These are phyloP conservation scores for Apiospora aurea DNA, from an alignment of 2,329 filamentous ascomycete species.

Conservation along the genomic window DNA sequence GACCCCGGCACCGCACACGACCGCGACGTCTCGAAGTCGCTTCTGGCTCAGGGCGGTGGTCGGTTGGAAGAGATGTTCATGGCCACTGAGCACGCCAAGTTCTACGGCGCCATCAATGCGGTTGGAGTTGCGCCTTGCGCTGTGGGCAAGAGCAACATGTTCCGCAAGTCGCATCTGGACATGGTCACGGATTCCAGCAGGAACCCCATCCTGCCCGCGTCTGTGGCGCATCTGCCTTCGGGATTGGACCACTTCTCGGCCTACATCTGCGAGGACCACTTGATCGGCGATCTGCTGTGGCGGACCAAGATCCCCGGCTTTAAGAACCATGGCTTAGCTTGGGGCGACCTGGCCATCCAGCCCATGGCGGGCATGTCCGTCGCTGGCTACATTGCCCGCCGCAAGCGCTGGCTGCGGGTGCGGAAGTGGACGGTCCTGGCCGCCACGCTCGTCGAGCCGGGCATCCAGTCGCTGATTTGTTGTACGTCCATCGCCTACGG, in stretches of 20 bases:
- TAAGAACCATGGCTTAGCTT: slow-evolving; percentile 82
- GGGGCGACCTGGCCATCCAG: slow-evolving; percentile 88
- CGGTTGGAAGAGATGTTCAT: slow-evolving; percentile 95
- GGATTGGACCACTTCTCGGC: slow-evolving; percentile 94
- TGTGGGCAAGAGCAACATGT: slow-evolving; percentile 98
- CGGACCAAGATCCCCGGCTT: slow-evolving; percentile 68
- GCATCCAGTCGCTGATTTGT: slow-evolving; percentile 87
- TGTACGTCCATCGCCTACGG: slow-evolving; percentile 82
- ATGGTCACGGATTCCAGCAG: slow-evolving; percentile 64
- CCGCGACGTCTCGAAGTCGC: slow-evolving; percentile 36
- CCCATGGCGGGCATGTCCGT: slow-evolving; percentile 86
- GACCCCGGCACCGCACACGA: slow-evolving; percentile 41
- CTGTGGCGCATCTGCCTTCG: slow-evolving; percentile 52
- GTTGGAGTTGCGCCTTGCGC: slow-evolving; percentile 91
- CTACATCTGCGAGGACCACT: slow-evolving; percentile 97
- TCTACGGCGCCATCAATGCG: slow-evolving; percentile 97
- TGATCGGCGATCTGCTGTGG: slow-evolving; percentile 94
- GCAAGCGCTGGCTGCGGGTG: slow-evolving; percentile 90
- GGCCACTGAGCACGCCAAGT: slow-evolving; percentile 92
- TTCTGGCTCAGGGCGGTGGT: slow-evolving; percentile 68
- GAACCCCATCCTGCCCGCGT: slow-evolving; percentile 51
- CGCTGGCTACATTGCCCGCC: slow-evolving; percentile 76
- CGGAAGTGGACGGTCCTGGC: slow-evolving; percentile 91
- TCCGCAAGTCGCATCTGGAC: slow-evolving; percentile 89
- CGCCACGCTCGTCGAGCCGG: slow-evolving; percentile 91